Evolutionary conservation across 2,329 filamentous ascomycete genomes (phyloP).

Genomic region (Phyllosticta citribraziliensis): DNA sequence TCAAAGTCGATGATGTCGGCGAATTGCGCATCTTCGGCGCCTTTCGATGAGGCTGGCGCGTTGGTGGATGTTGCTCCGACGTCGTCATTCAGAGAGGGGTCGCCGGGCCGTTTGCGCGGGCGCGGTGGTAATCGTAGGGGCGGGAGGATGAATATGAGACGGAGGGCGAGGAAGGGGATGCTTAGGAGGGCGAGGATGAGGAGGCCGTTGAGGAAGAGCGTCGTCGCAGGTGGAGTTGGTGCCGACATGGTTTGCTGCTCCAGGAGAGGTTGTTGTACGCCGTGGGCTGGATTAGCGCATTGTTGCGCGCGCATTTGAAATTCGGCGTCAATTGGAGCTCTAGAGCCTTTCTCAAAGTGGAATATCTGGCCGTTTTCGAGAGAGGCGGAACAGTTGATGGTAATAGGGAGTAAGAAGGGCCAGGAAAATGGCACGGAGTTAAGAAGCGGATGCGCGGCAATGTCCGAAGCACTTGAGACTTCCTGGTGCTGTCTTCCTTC

Average conservation of each 20-base stretch:
- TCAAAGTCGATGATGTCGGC: slow-evolving; percentile 4
- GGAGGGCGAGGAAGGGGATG: slow-evolving; percentile 25
- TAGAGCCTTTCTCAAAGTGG: not conserved
- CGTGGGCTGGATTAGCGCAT: not conserved
- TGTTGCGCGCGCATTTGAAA: not conserved
- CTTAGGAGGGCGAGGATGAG: slow-evolving; percentile 24
- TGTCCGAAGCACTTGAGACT: not conserved
- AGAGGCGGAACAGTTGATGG: not conserved
- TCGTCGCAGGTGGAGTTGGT: not conserved
- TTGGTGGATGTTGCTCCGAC: not conserved
- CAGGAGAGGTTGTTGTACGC: not conserved
- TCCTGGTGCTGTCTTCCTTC: too few relatives aligned
- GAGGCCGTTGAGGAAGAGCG: slow-evolving; percentile 4
- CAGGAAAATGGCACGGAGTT: not conserved
- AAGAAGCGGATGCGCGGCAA: not conserved
- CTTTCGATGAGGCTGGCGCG: slow-evolving; percentile 10
- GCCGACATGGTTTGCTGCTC: not conserved
- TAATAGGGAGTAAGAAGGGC: not conserved
- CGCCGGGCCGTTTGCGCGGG: not conserved
- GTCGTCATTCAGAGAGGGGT: not conserved
- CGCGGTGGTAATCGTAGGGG: slow-evolving; percentile 17
- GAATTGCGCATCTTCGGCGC: not conserved
- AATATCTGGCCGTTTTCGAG: not conserved
- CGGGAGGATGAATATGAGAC: slow-evolving; percentile 32
- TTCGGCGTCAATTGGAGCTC: not conserved